These are phyloP conservation scores for Triadica sebifera DNA, from an alignment of 345 rosid species.

Conservation along the genomic window DNA sequence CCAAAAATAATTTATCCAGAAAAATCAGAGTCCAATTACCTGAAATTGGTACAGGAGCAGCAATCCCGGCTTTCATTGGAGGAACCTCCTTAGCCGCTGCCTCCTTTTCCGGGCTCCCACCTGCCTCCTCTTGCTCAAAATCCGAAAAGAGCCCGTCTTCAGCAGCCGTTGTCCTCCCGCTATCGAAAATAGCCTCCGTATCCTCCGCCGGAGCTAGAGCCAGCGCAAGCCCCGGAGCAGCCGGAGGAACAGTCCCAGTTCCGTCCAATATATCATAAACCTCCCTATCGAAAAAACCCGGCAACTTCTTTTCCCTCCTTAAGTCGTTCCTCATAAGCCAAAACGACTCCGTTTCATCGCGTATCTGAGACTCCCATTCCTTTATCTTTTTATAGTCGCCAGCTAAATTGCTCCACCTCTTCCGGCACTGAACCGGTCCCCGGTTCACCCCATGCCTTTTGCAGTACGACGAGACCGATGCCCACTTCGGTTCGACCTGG, in stretches of 20 bases:
- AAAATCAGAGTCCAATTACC: slow-evolving; percentile 30
- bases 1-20: neutral
- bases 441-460: slow-evolving; percentile 87
- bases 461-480: slow-evolving; percentile 86
- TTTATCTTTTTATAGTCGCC: slow-evolving; percentile 95
- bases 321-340: slow-evolving; percentile 95
- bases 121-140: slow-evolving; percentile 60
- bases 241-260: slow-evolving; percentile 23
- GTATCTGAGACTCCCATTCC: slow-evolving; percentile 75
- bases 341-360: slow-evolving; percentile 79
- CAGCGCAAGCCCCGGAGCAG: slow-evolving; percentile 33
- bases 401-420: slow-evolving; percentile 96
- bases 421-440: slow-evolving; percentile 98
- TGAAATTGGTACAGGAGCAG: slow-evolving; percentile 44
- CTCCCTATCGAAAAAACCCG: slow-evolving; percentile 92
- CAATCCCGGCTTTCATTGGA: slow-evolving; percentile 19
- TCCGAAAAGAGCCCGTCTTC: slow-evolving; percentile 75
- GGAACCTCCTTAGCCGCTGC: slow-evolving; percentile 20
- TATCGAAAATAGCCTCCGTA: slow-evolving; percentile 24
- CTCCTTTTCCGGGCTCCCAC: slow-evolving; percentile 43
- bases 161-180: slow-evolving; percentile 63
- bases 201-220: slow-evolving; percentile 40
- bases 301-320: slow-evolving; percentile 79
- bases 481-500: slow-evolving; percentile 92
- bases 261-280: slow-evolving; percentile 85